Base-by-base conservation (phyloP, 1,139 yeast genomes). In the Yarrowia galli region DNA sequence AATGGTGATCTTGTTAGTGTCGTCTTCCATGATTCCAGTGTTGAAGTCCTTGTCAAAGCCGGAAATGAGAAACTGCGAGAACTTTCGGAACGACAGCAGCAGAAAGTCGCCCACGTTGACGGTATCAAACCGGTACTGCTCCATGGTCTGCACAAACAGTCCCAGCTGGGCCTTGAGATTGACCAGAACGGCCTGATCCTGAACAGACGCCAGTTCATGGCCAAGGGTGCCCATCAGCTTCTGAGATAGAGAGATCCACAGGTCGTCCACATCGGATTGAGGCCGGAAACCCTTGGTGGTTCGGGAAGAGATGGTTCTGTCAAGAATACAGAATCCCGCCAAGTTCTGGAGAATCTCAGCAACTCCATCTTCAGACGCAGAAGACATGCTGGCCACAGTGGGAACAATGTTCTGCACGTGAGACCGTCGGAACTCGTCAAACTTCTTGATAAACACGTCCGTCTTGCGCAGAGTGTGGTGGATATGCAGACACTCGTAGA, bases 1-100 rank as follows among this genome's bases (percentile, higher is more conserved):
- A 42, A 92, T 87, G 0, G 85, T 84, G 79, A 92, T 84, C 12
- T 98, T 97, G 91, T 91, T 91, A 73, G 92, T 91, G 74, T 91
- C 96, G 76, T 93, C 98, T 28, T 89, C 88, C 71, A 87, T 86
- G 56, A 92, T 85, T 10, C 89, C 81, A 18, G 83, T 83, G 56
- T 82, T 79, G 77, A 92, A 93, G 67, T 88, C 89, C 35, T 77
- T 77, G 53, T 85, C 82, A 77, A 92, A 92, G 25, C 84, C 83
- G 70, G 80, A 80, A 22, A 86, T 83, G 46, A 88, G 78, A 38
- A 84, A 80, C 5, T 84, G 83, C 13, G 91, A 87, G 74, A 85
- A 89, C 71, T 85, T 84, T 68, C 84, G 82, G 74, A 92, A 88
- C 9, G 89, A 76, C 2, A 82, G 76, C 67, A 90, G 79, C 74